A percentile compares a stretch with the other conserved stretches of the same genome.
phyloP scores from a whole-genome alignment of 1,284 basidiomycete genomes.

The Sporisorium iseilematis-ciliati region DNA sequence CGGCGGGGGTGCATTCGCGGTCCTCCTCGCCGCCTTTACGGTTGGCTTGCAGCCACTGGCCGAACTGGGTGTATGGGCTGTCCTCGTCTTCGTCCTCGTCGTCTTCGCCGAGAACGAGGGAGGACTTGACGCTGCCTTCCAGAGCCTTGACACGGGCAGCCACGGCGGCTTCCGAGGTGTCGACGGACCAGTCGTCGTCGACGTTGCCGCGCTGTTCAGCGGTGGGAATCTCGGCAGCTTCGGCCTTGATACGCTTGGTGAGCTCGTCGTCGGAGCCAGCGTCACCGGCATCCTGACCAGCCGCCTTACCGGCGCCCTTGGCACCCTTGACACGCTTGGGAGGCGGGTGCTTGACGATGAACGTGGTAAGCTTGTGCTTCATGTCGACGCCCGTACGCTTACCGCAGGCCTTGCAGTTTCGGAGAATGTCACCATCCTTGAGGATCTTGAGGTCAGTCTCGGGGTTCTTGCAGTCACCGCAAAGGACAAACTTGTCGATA shows the following conservation, averaged over 20 bases:
- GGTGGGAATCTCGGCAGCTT: conserved; percentile 68
- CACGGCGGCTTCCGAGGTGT: conserved; percentile 91
- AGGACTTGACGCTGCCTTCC: conserved; percentile 76
- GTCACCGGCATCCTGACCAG: conserved; percentile 75
- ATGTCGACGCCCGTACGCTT: conserved; percentile 92
- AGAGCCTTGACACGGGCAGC: conserved; percentile 85
- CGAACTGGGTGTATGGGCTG: conserved; percentile 83
- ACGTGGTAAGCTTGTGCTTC: conserved; percentile 96
- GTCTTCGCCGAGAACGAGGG: conserved; percentile 74
- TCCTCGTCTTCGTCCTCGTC: conserved; percentile 77
- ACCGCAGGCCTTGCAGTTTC: conserved; percentile 99
- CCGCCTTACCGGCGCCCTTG: conserved; percentile 67
- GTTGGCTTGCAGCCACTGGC: conserved; percentile 87
- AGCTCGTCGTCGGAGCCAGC: conserved; percentile 71
- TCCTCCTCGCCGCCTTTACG: conserved; percentile 72
- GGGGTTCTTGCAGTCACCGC: conserved; percentile 97
- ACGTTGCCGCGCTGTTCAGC: conserved; percentile 72
- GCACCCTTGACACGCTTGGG: conserved; percentile 74
- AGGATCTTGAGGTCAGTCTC: conserved; percentile 96
- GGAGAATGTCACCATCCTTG: conserved; percentile 85
- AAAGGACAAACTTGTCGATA: conserved; percentile 96
- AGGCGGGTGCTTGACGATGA: conserved; percentile 96
- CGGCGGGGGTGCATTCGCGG: conserved; percentile 71
- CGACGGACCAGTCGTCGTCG: conserved; percentile 85
- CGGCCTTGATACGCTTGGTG: conserved; percentile 74